Conservation (phyloP, 257 asterid species). For the Solanum sejunctum region DNA sequence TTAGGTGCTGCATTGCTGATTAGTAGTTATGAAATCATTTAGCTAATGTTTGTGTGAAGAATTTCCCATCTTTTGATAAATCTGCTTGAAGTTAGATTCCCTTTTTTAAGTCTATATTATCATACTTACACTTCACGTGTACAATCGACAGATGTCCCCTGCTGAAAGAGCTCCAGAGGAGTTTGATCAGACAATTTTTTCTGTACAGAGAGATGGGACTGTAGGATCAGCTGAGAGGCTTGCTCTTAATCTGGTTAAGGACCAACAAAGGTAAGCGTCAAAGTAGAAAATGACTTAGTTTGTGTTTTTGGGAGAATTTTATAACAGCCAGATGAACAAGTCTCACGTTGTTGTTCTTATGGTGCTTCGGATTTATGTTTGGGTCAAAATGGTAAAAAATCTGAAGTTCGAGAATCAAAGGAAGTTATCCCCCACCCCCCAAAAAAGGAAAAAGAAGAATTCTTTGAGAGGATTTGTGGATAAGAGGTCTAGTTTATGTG, state of each 20-base stretch:
- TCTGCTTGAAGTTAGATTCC: neutral
- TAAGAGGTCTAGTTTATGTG: neutral
- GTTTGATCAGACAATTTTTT: constrained; percentile 87
- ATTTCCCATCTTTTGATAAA: neutral
- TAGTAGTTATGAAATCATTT: neutral
- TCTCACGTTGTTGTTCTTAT: neutral
- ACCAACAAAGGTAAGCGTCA: constrained; percentile 62
- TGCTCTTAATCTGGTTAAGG: constrained; percentile 62
- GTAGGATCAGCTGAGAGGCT: constrained; percentile 54
- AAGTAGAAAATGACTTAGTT: neutral
- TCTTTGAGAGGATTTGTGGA: neutral
- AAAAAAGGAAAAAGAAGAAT: neutral
- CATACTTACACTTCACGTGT: neutral
- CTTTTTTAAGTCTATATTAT: neutral
- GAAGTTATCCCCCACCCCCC: neutral
- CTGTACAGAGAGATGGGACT: constrained; percentile 41
- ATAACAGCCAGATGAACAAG: neutral
- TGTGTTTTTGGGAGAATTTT: neutral
- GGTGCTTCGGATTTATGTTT: neutral
- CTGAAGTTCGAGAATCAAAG: neutral
- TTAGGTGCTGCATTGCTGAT: neutral
- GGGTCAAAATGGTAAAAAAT: neutral
- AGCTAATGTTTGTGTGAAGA: neutral
- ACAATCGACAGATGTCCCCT: constrained; percentile 60
- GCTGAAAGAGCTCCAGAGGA: constrained; percentile 85